Evolutionary conservation across 108 stramenopile species (phyloP).

Genomic region (Cyclotella atomus): DNA sequence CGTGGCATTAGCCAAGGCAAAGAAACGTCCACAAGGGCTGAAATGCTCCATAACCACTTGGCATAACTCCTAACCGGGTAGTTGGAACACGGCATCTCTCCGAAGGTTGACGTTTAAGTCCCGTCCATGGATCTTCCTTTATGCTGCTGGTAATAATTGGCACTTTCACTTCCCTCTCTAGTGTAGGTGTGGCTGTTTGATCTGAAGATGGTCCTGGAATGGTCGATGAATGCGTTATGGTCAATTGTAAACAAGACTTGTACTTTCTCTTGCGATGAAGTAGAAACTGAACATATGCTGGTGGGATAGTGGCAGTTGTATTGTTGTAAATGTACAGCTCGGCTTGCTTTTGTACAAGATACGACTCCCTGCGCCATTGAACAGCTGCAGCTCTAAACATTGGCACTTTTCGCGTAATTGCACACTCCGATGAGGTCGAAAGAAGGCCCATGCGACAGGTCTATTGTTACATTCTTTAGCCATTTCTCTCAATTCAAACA

Average conservation of each 20-base stretch:
- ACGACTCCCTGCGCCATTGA: conserved; percentile 2
- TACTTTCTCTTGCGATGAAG: background rate
- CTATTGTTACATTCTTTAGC: background rate
- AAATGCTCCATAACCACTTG: background rate
- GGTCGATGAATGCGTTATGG: too few species aligned
- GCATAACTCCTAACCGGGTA: background rate
- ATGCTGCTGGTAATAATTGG: background rate
- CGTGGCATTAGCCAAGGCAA: too few species aligned
- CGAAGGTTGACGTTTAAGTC: background rate
- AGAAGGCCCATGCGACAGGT: background rate
- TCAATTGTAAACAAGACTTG: conserved; percentile 4
- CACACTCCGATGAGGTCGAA: background rate
- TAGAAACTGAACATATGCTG: background rate
- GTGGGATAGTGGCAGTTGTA: background rate
- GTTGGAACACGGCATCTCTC: background rate
- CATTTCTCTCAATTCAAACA: conserved; percentile 7
- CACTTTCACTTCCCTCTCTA: too few species aligned
- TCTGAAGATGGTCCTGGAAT: too few species aligned
- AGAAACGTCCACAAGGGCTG: background rate
- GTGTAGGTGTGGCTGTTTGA: too few species aligned
- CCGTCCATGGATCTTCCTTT: background rate
- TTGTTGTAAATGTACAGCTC: background rate
- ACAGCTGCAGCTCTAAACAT: background rate
- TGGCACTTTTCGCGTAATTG: background rate
- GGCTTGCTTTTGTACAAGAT: background rate